Conservation (phyloP, 2,329 filamentous ascomycete species). For the Pleomassaria siparia region DNA sequence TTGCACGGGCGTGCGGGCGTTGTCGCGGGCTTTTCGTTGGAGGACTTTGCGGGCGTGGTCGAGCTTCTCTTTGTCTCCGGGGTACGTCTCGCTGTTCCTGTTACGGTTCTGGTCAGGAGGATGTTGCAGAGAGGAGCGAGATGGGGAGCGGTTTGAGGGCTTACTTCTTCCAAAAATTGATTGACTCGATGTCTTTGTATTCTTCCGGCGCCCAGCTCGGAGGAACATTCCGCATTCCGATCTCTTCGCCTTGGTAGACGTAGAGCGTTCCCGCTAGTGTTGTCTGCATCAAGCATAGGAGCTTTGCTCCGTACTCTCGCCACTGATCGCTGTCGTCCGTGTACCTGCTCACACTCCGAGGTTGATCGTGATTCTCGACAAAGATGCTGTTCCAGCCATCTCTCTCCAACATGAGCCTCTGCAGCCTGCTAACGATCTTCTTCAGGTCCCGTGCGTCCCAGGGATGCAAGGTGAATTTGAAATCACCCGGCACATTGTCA, state of each 20-base stretch:
- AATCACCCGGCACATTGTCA: constrained; percentile 40
- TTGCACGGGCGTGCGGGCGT: constrained; percentile 68
- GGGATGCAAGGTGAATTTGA: constrained; percentile 35
- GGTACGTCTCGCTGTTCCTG: constrained; percentile 25
- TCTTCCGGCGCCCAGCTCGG: constrained; percentile 46
- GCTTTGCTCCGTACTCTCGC: constrained; percentile 51
- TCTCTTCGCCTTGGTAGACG: constrained; percentile 55
- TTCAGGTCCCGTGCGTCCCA: constrained; percentile 40
- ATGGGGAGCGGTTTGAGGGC: constrained; percentile 1
- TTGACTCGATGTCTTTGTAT: constrained; percentile 57
- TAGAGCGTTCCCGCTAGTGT: constrained; percentile 52
- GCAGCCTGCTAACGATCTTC: constrained; percentile 34
- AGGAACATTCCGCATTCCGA: constrained; percentile 55
- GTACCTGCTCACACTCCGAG: constrained; percentile 52
- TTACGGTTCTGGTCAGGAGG: constrained; percentile 6
- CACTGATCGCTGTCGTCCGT: constrained; percentile 51
- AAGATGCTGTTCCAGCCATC: constrained; percentile 54
- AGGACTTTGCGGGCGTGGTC: constrained; percentile 43
- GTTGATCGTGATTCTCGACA: constrained; percentile 57
- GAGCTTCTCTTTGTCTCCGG: constrained; percentile 28
- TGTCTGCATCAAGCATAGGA: constrained; percentile 51
- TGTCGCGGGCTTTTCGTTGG: constrained; percentile 64
- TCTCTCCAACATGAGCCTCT: constrained; percentile 41
- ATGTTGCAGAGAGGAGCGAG: not conserved
- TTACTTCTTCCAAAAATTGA: constrained; percentile 56